Evolutionary conservation across 1,139 yeast genomes (phyloP), one percentile per base, ranked within the genome.

Genomic region (Keqinozyma sinolaborantium): DNA sequence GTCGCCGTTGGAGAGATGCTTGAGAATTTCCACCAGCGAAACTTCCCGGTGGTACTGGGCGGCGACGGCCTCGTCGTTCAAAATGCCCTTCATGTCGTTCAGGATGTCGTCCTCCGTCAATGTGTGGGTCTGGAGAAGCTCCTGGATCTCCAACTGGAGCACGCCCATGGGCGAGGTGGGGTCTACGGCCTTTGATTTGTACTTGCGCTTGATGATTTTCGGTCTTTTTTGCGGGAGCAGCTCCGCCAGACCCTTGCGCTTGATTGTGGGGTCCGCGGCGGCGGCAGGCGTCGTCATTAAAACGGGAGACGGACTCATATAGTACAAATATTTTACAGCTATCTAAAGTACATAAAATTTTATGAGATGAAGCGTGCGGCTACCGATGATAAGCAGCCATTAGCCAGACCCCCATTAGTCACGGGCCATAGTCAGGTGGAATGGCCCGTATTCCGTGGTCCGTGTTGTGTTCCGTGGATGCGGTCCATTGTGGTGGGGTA

Each of bases 151-250:
- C 41, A 65, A 67, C 38, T 79, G 76, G 30, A 92, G 66, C 3
- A 87, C 85, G 3, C 97, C 97, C 30, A 79, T 63, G 9, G 95
- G 87, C 1, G 94, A 73, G 0, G 95, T 84, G 10, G 83, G 72
- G 36, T 90, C 97, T 8, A 73, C 71, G 7, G 69, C 71, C 45
- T 81, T 81, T 15, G 73, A 67, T 53, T 75, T 80, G 53, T 78
- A 79, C 43, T 58, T 64, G 42, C 70, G 54, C 30, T 47, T 56
- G 20, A 40, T 37, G 4, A 48, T 47, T 35, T 52, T 56, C 25
- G 48, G 36, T 35, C 55, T 70, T 59, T 47, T 66, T 51, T 33
- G 44, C 31, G 10, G 7, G n/a, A n/a, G n/a, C n/a, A n/a, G n/a
- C n/a, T n/a, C n/a, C n/a, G n/a, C n/a, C n/a, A n/a, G n/a, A n/a